These are phyloP conservation scores for Saccharomyces eubayanus DNA, from an alignment of 805 yeast species.

Conservation along the genomic window DNA sequence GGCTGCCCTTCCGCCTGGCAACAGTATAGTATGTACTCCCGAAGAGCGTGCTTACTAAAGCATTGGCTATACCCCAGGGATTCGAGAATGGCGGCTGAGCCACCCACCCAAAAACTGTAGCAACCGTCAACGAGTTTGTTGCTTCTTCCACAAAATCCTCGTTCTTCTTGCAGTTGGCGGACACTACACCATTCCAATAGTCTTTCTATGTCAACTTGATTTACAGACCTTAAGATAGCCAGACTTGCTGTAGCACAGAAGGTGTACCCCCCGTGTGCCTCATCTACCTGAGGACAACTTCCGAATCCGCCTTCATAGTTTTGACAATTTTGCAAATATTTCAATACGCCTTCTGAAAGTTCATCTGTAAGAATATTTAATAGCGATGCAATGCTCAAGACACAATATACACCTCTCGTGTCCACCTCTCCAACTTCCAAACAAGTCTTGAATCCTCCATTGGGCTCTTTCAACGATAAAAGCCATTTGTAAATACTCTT, in stretches of 20 bases:
- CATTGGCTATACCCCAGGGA: constrained; percentile 24
- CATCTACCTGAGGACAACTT: constrained; percentile 63
- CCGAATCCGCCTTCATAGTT: constrained; percentile 95
- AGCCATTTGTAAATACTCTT: constrained; percentile 54
- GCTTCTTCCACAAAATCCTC: constrained; percentile 83
- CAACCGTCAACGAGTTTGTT: constrained; percentile 95
- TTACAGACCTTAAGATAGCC: constrained; percentile 38
- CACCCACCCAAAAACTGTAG: constrained; percentile 94
- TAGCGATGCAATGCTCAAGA: constrained; percentile 60
- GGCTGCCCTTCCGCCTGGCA: constrained; percentile 56
- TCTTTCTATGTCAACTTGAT: constrained; percentile 38
- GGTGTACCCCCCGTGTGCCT: constrained; percentile 97
- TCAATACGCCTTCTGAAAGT: constrained; percentile 42
- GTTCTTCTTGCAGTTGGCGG: constrained; percentile 68
- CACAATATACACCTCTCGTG: constrained; percentile 81
- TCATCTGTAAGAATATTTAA: constrained; percentile 57
- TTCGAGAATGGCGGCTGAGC: constrained; percentile 47
- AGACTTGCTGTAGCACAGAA: constrained; percentile 76
- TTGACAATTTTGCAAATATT: constrained; percentile 66
- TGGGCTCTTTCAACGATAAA: constrained; percentile 45
- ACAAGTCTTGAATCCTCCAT: constrained; percentile 59
- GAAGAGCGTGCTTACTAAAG: constrained; percentile 50
- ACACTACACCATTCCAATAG: constrained; percentile 60
- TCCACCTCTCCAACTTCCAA: constrained; percentile 65
- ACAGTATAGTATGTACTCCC: constrained; percentile 62